Conservation (phyloP, 495 filamentous ascomycete genomes). For the Penicillium flavigenum region DNA sequence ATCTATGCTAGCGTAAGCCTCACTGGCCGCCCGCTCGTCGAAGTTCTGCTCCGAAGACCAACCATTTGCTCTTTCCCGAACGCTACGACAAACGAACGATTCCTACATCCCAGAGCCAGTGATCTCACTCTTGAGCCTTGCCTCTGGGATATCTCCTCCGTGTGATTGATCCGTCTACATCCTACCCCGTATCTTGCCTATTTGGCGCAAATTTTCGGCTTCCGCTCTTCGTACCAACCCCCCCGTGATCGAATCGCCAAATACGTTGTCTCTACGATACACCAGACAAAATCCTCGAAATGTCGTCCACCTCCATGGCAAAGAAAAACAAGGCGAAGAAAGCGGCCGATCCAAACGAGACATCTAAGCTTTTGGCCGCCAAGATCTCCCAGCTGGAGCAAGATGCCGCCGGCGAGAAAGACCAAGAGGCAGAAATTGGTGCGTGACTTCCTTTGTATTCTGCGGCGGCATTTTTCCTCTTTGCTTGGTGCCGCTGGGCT, state of each 20-base stretch:
- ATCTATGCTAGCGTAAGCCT: conserved; percentile 10
- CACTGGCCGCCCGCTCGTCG: conserved; percentile 8
- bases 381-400: conserved; percentile 95
- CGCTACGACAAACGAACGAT: conserved; percentile 11
- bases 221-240: conserved; percentile 8
- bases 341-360: conserved; percentile 74
- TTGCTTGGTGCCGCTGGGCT: conserved; percentile 10
- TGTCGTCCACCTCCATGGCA: conserved; percentile 47
- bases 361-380: conserved; percentile 83
- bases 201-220: conserved; percentile 27
- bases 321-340: conserved; percentile 77
- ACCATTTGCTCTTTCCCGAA: conserved; percentile 4
- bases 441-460: conserved; percentile 47
- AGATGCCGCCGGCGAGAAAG: conserved; percentile 88
- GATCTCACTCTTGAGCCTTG: conserved; percentile 18
- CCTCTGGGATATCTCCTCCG: conserved; percentile 23
- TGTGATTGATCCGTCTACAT: conserved; percentile 24
- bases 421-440: conserved; percentile 97
- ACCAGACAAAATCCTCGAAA: conserved; percentile 14
- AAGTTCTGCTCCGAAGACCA: conserved; percentile 13
- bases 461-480: conserved; percentile 8
- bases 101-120: conserved; percentile 19
- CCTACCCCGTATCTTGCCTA: conserved; percentile 15
- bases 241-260: not conserved
- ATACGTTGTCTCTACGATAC: conserved; percentile 2